Conservation (phyloP, 2,329 filamentous ascomycete species). For the Didymella pinodella region DNA sequence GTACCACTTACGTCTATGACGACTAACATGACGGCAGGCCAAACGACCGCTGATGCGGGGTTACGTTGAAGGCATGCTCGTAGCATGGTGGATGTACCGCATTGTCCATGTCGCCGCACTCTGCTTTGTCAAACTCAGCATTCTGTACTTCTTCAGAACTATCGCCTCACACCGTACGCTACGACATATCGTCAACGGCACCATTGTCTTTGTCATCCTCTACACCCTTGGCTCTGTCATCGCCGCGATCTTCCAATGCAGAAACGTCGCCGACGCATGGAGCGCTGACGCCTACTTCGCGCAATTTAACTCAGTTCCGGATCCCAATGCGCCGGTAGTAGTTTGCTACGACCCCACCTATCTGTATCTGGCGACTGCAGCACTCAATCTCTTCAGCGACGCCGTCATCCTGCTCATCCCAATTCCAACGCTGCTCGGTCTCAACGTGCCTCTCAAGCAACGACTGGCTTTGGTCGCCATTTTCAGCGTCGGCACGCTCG, state of each 20-base stretch:
- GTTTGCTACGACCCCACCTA: conserved; percentile 45
- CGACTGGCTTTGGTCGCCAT: conserved; percentile 60
- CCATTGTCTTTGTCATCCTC: conserved; percentile 42
- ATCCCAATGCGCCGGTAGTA: conserved; percentile 27
- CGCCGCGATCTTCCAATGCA: conserved; percentile 45
- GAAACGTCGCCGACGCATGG: conserved; percentile 42
- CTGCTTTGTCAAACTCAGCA: conserved; percentile 45
- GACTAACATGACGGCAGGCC: conserved; percentile 33
- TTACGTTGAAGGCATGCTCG: conserved; percentile 38
- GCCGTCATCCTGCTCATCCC: conserved; percentile 56
- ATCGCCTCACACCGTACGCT: conserved; percentile 47
- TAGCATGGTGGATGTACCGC: conserved; percentile 49
- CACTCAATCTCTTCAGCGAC: conserved; percentile 54
- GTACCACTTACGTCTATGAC: not conserved
- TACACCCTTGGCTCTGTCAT: conserved; percentile 42
- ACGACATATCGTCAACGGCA: conserved; percentile 39
- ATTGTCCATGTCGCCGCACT: conserved; percentile 42
- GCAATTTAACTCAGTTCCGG: conserved; percentile 39
- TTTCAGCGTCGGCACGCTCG: conserved; percentile 48
- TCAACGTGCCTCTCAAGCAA: conserved; percentile 59
- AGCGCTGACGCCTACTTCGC: conserved; percentile 40
- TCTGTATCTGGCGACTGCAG: conserved; percentile 49
- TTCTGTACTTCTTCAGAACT: conserved; percentile 47
- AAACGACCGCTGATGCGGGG: conserved; percentile 37
- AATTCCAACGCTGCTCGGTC: conserved; percentile 55